These are phyloP conservation scores for Ophiostoma sp. DNA, from an alignment of 2,329 filamentous ascomycete species.

Conservation along the genomic window DNA sequence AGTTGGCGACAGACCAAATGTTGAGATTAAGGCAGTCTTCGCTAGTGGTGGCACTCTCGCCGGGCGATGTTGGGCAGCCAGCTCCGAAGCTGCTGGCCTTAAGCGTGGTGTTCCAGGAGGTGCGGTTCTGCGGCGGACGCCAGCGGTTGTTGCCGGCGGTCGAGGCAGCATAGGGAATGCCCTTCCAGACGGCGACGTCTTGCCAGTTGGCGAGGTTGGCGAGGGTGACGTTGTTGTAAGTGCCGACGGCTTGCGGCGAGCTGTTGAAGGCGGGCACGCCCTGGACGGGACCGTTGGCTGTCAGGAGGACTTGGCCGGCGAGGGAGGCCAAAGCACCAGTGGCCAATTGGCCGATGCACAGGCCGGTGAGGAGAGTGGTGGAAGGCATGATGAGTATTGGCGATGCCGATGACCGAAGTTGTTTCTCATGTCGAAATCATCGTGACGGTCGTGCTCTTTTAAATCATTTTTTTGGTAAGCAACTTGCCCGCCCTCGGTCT, in stretches of 20 bases:
- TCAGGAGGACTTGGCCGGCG: background rate
- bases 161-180: background rate
- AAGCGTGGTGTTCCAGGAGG: background rate
- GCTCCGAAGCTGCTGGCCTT: background rate
- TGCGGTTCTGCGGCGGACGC: background rate
- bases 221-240: background rate
- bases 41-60: conserved; percentile 25
- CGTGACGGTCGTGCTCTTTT: background rate
- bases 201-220: background rate
- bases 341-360: background rate
- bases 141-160: background rate
- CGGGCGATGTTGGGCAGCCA: background rate
- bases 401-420: background rate
- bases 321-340: background rate
- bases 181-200: conserved; percentile 8
- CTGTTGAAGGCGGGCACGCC: background rate
- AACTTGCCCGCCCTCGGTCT: background rate
- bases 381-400: background rate
- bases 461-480: background rate
- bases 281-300: background rate
- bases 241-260: background rate
- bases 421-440: background rate
- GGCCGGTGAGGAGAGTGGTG: background rate
- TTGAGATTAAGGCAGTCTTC: conserved; percentile 57
- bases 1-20: conserved; percentile 46